A percentile compares a stretch with the other conserved stretches of the same genome.
phyloP scores from a whole-genome alignment of 345 rosid species.

The Eucalyptus leucophloia region DNA sequence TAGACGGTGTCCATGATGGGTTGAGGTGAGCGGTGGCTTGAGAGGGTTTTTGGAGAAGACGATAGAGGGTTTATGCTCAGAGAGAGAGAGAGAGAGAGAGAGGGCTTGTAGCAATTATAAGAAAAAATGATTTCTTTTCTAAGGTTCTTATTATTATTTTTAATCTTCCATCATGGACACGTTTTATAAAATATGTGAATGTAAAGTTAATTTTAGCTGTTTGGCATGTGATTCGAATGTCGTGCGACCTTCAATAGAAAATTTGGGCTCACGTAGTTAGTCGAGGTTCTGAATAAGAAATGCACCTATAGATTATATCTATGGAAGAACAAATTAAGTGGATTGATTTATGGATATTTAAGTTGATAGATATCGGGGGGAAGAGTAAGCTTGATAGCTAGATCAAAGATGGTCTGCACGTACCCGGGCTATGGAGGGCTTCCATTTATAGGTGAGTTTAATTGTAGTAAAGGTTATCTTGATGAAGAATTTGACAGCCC shows the following conservation, averaged over 20 bases:
- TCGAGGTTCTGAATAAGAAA: not conserved
- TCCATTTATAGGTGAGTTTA: not conserved
- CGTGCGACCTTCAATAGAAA: rapidly evolving
- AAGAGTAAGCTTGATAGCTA: not conserved
- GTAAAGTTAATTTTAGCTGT: not conserved
- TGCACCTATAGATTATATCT: not conserved
- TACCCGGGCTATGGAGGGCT: not conserved
- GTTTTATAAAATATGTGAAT: not conserved
- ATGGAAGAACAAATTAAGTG: rapidly evolving
- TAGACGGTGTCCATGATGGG: not conserved
- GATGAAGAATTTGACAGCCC: rapidly evolving
- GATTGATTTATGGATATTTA: too few relatives aligned
- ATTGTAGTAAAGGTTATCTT: rapidly evolving
- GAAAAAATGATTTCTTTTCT: not conserved
- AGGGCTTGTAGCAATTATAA: rapidly evolving
- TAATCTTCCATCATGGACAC: not conserved
- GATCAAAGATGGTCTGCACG: not conserved
- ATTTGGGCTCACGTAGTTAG: rapidly evolving
- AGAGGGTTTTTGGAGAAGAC: not conserved
- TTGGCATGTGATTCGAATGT: rapidly evolving
- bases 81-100: too few relatives aligned
- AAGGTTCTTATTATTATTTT: not conserved
- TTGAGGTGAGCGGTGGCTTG: not conserved
- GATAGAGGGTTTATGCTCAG: not conserved
- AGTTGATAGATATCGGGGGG: rapidly evolving